phyloP scores from a whole-genome alignment of 345 rosid genomes.

The Ceriops decandra region DNA sequence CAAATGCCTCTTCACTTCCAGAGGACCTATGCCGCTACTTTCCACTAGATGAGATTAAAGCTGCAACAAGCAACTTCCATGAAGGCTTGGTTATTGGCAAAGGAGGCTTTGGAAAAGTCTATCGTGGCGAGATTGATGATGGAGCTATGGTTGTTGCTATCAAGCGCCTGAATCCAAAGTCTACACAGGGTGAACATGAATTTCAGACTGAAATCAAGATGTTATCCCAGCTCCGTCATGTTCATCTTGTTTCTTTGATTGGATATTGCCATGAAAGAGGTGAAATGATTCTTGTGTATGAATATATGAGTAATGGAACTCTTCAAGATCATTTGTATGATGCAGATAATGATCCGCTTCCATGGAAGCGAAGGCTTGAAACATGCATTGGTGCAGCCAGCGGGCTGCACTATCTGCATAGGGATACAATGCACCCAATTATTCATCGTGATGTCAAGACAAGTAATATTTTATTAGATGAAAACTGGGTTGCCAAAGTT shows the following conservation, averaged over 20 bases:
- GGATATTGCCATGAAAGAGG: background rate
- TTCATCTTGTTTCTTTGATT: background rate
- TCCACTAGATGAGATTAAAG: background rate
- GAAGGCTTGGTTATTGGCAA: background rate
- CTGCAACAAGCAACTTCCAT: slow-evolving; percentile 4
- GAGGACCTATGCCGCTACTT: slow-evolving; percentile 11
- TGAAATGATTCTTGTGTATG: background rate
- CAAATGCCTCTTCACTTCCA: background rate
- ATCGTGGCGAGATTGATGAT: background rate
- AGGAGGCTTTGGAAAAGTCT: slow-evolving; percentile 2
- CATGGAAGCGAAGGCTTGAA: background rate
- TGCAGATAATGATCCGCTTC: background rate
- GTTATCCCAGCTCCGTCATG: background rate
- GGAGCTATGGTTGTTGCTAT: background rate
- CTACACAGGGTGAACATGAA: background rate
- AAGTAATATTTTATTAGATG: slow-evolving; percentile 12
- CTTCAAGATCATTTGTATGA: background rate
- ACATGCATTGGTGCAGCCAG: background rate
- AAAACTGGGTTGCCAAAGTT: slow-evolving; percentile 11
- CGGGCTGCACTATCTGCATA: background rate
- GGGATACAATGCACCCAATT: background rate
- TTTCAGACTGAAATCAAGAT: background rate
- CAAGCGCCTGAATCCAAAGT: background rate
- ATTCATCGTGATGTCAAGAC: slow-evolving; percentile 14
- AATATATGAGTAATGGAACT: background rate